These are phyloP conservation scores for Gossypium davidsonii DNA, from an alignment of 441 rosid genomes.

Conservation along the genomic window DNA sequence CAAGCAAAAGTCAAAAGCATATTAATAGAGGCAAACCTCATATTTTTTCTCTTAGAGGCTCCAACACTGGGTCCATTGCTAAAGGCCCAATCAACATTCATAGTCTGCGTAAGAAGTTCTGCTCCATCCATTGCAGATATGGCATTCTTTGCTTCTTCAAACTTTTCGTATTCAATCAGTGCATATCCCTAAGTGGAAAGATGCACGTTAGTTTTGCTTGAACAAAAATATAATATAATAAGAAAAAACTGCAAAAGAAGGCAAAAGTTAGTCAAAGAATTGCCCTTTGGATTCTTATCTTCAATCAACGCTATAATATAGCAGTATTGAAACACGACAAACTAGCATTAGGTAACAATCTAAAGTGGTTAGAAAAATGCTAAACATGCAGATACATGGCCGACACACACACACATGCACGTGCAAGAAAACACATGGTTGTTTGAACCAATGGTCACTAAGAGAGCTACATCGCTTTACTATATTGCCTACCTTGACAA, in stretches of 20 bases:
- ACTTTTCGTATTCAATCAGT: conserved; percentile 74
- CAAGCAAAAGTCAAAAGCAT: background rate
- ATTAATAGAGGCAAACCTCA: conserved; percentile 46
- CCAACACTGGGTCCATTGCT: conserved; percentile 70
- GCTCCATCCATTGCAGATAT: conserved; percentile 68
- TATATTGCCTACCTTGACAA: conserved; percentile 65
- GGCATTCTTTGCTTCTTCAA: conserved; percentile 83
- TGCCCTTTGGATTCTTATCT: background rate
- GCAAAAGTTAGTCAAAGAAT: background rate
- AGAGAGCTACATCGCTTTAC: background rate
- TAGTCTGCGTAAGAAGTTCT: conserved; percentile 61
- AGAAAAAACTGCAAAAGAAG: background rate
- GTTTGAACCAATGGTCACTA: background rate
- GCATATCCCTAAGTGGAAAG: conserved; percentile 66
- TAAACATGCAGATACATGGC: background rate
- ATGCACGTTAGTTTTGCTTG: background rate
- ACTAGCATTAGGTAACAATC: background rate
- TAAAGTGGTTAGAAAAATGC: background rate
- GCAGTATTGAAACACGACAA: background rate
- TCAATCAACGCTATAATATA: background rate
- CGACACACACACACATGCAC: background rate
- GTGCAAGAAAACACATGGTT: background rate
- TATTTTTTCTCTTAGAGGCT: conserved; percentile 52
- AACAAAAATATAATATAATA: background rate
- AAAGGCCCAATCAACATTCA: conserved; percentile 91